A percentile compares a stretch with the other conserved stretches of the same genome.
phyloP scores from a whole-genome alignment of 2,329 filamentous ascomycete species.

The Fusarium nisikadoi region DNA sequence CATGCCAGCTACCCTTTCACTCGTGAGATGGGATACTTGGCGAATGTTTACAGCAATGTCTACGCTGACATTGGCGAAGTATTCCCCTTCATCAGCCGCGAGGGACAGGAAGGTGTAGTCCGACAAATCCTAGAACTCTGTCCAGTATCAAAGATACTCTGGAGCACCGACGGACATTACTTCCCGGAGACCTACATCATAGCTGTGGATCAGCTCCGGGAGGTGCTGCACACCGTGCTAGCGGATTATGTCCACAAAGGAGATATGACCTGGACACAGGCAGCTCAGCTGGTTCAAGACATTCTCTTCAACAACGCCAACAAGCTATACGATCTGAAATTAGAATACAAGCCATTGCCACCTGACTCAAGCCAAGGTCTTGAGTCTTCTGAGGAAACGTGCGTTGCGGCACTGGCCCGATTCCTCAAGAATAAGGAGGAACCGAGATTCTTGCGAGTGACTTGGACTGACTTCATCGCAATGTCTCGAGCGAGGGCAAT shows the following conservation, averaged over 20 bases:
- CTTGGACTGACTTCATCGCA: conserved; percentile 83
- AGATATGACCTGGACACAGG: conserved; percentile 70
- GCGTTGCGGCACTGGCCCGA: conserved; percentile 22
- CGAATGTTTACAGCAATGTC: conserved; percentile 79
- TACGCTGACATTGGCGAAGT: conserved; percentile 87
- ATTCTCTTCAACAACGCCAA: conserved; percentile 84
- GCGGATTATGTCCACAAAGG: conserved; percentile 72
- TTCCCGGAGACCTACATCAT: conserved; percentile 83
- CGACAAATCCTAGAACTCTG: conserved; percentile 80
- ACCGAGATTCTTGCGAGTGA: conserved; percentile 75
- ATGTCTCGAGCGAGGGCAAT: conserved; percentile 74
- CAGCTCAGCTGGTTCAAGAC: conserved; percentile 70
- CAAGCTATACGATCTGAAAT: conserved; percentile 72
- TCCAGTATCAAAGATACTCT: conserved; percentile 79
- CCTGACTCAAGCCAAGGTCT: conserved; percentile 1
- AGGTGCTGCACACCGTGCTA: conserved; percentile 75
- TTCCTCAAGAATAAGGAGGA: conserved; percentile 60
- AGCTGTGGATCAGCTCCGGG: conserved; percentile 76
- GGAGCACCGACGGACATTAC: conserved; percentile 83
- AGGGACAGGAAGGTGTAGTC: conserved; percentile 77
- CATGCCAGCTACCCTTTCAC: conserved; percentile 87
- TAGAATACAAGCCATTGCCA: conserved; percentile 51
- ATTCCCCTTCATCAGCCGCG: conserved; percentile 80
- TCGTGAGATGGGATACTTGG: conserved; percentile 80
- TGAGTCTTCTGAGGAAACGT: conserved; percentile 3